phyloP scores from a whole-genome alignment of 768 basidiomycete genomes.

The Amanita inopinata region DNA sequence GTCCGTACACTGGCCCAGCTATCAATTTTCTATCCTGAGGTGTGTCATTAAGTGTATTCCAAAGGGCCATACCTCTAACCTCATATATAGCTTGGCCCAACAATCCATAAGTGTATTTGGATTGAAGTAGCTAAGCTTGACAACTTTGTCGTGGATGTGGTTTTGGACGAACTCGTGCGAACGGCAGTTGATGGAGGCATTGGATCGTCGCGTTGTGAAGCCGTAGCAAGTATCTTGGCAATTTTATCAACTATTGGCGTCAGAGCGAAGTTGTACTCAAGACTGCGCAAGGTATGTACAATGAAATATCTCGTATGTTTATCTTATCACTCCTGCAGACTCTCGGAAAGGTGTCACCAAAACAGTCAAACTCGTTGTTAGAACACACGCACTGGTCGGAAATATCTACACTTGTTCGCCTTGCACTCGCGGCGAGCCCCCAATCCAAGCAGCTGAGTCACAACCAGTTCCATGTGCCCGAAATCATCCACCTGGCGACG shows the following conservation, averaged over 20 bases:
- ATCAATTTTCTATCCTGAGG: slow-evolving; percentile 65
- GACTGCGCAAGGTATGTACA: slow-evolving; percentile 60
- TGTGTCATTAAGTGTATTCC: slow-evolving; percentile 19
- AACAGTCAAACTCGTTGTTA: slow-evolving; percentile 49
- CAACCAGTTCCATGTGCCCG: slow-evolving; percentile 74
- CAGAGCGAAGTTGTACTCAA: slow-evolving; percentile 68
- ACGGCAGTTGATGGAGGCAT: slow-evolving; percentile 79
- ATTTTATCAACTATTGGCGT: slow-evolving; percentile 69
- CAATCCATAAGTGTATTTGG: slow-evolving; percentile 74
- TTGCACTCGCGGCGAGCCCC: slow-evolving; percentile 65
- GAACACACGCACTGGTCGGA: slow-evolving; percentile 76
- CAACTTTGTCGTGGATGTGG: slow-evolving; percentile 52
- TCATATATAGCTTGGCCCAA: slow-evolving; percentile 44
- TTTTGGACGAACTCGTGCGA: slow-evolving; percentile 72
- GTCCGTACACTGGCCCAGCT: slow-evolving; percentile 72
- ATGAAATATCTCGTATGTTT: not conserved
- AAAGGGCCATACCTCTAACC: slow-evolving; percentile 5
- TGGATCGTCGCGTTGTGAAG: slow-evolving; percentile 66
- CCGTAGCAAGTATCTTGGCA: slow-evolving; percentile 62
- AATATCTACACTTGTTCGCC: slow-evolving; percentile 68
- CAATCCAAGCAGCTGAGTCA: slow-evolving; percentile 52
- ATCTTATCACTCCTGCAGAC: slow-evolving; percentile 30
- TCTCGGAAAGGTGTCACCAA: slow-evolving; percentile 61
- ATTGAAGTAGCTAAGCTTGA: slow-evolving; percentile 64
- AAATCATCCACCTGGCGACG: slow-evolving; percentile 71